A percentile compares a stretch with the other conserved stretches of the same genome.
phyloP scores from a whole-genome alignment of 768 basidiomycete genomes.

The Guyanaporus albipodus region DNA sequence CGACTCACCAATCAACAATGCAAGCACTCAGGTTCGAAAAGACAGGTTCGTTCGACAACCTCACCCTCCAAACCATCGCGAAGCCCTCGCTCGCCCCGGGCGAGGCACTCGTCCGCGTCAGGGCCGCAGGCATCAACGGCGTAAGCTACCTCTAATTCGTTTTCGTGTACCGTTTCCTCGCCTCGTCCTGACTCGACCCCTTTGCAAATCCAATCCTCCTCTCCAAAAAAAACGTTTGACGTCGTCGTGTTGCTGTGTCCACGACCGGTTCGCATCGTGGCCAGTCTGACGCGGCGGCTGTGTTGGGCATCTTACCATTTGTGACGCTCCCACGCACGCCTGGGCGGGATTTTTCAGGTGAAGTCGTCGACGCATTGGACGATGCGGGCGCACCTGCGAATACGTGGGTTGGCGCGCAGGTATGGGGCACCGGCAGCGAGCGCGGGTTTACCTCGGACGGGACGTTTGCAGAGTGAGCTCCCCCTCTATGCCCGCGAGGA shows the following conservation, averaged over 20 bases:
- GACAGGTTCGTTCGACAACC: slow-evolving; percentile 29
- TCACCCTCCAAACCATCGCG: slow-evolving; percentile 19
- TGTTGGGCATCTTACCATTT: slow-evolving; percentile 28
- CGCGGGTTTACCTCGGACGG: slow-evolving; percentile 33
- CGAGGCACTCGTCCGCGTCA: slow-evolving; percentile 32
- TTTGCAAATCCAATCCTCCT: too few relatives aligned
- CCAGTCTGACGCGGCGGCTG: slow-evolving; percentile 30
- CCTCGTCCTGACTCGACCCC: not conserved
- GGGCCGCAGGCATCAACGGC: slow-evolving; percentile 32
- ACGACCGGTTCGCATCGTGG: too few relatives aligned
- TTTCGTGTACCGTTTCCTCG: not conserved
- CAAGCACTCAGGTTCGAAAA: slow-evolving; percentile 32
- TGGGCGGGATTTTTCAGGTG: slow-evolving; percentile 33
- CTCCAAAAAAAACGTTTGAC: not conserved
- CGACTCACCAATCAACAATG: slow-evolving; percentile 19
- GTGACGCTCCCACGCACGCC: slow-evolving; percentile 31
- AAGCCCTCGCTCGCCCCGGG: slow-evolving; percentile 29
- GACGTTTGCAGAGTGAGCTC: slow-evolving; percentile 32
- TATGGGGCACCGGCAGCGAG: slow-evolving; percentile 34
- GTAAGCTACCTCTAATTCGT: slow-evolving; percentile 17
- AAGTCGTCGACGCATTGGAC: slow-evolving; percentile 32
- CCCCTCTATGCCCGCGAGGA: not conserved
- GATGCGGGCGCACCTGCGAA: slow-evolving; percentile 13
- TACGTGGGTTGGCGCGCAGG: slow-evolving; percentile 28
- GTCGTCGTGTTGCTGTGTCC: not conserved